Base-by-base conservation (phyloP, 192 early-diverging fungal species). In the Backusella australiensis region DNA sequence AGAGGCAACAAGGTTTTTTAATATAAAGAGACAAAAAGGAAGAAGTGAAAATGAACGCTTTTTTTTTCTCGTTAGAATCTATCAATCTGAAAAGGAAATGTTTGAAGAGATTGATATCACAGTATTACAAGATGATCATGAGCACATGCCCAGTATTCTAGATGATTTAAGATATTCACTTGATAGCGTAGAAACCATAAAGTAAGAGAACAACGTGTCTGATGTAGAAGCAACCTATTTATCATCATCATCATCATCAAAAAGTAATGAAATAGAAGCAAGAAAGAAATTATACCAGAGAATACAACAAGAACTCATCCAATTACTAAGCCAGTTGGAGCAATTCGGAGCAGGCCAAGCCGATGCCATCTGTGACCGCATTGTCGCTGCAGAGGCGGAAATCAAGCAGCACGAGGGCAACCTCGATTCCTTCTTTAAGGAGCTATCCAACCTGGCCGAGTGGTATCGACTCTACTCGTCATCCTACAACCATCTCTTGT, bases 1-100 rank as follows among this genome's bases (percentile, higher is more conserved):
- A 6, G 72, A 82, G 34, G 83, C 85, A 2, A 75, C 86, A 19
- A 80, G 78, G 87, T 88, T 79, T 12, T 19, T 11, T 39, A 21
- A 59, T 21, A 65, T 4, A 32, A 21, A 44, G 14, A 44, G 14
- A 15, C 12, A 44, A 3, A 44, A 17, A 44, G 15, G 15, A 39
- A 44, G 4, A 14, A 5, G 0, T 44, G 42, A 44, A 14, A 34
- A 29, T n/a, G 32, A 70, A 26, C 4, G 29, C 21, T 11, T 9
- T 34, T 19, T n/a, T 2, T 34, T 67, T n/a, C n/a, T n/a, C 26
- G 26, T 26, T 42, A 81, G 80, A 32, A 38, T 81, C 8, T 78
- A 66, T 52, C 80, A 77, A 26, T 71, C 76, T 17, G 72, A 75
- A 32, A 72, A 70, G 0, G 68, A 77, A 34, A 56, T 49, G 39